phyloP scores from a whole-genome alignment of 352 stramenopile genomes.

The Halophytophthora batemanensis region DNA sequence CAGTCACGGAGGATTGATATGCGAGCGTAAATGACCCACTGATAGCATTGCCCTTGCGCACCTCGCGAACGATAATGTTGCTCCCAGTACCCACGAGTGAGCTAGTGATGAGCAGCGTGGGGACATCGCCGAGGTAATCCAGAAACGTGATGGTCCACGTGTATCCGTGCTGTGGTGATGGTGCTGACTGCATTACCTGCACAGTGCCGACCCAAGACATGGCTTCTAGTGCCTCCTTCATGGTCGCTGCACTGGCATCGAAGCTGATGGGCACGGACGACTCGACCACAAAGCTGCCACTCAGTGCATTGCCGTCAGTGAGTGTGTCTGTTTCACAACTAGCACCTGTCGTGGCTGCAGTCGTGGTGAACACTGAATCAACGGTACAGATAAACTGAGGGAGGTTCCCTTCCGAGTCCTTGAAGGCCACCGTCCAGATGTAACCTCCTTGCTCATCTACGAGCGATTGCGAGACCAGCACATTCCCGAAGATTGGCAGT shows the following conservation, averaged over 20 bases:
- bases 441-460: conserved; percentile 64
- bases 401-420: conserved; percentile 58
- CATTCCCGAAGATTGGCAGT: conserved; percentile 57
- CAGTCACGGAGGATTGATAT: conserved; percentile 41
- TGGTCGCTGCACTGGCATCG: conserved; percentile 36
- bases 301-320: conserved; percentile 72
- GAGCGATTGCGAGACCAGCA: conserved; percentile 63
- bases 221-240: conserved; percentile 53
- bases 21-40: conserved; percentile 54
- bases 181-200: conserved; percentile 44
- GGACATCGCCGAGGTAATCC: conserved; percentile 68
- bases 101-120: conserved; percentile 50
- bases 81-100: conserved; percentile 61
- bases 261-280: conserved; percentile 55
- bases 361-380: conserved; percentile 29
- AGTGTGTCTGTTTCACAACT: conserved; percentile 59
- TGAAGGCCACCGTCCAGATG: conserved; percentile 75
- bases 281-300: conserved; percentile 68
- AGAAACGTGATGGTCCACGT: conserved; percentile 77
- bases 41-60: conserved; percentile 73
- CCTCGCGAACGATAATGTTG: conserved; percentile 50
- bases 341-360: conserved; percentile 14
- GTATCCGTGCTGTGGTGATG: conserved; percentile 61
- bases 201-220: conserved; percentile 64
- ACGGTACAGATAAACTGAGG: conserved; percentile 71